Evolutionary conservation across 192 early-diverging fungal species (phyloP).

Genomic region (Coemansia sp.): DNA sequence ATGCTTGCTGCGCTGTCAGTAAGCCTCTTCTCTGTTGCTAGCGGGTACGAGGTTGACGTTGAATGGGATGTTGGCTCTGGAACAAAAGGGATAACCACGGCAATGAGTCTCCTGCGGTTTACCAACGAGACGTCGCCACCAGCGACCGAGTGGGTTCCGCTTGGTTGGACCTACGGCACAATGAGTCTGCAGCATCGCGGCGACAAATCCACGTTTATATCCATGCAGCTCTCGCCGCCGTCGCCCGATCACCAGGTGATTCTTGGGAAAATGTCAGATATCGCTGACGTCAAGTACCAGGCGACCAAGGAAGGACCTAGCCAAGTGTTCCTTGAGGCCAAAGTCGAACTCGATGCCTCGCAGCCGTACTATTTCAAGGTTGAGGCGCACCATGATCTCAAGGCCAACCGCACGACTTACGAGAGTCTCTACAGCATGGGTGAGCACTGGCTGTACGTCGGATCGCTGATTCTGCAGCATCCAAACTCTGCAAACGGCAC

Average conservation of each 20-base stretch:
- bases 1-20: background rate
- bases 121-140: constrained; percentile 36
- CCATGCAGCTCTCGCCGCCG: constrained; percentile 40
- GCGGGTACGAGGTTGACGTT: constrained; percentile 27
- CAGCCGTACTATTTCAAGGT: constrained; percentile 41
- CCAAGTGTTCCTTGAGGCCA: constrained; percentile 26
- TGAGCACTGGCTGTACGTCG: constrained; percentile 40
- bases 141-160: constrained; percentile 31
- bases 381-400: constrained; percentile 42
- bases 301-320: constrained; percentile 19
- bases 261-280: constrained; percentile 18
- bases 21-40: background rate
- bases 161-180: constrained; percentile 40
- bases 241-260: constrained; percentile 15
- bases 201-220: constrained; percentile 12
- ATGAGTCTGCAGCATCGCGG: constrained; percentile 32
- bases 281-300: constrained; percentile 12
- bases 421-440: constrained; percentile 38
- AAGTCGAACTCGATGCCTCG: constrained; percentile 15
- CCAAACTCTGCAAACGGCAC: constrained; percentile 4
- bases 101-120: constrained; percentile 36
- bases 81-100: constrained; percentile 19
- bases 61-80: constrained; percentile 26
- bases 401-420: constrained; percentile 41
- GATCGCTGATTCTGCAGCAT: constrained; percentile 41